Evolutionary conservation across 2,329 filamentous ascomycete genomes (phyloP).

Genomic region (Coniella lustricola): DNA sequence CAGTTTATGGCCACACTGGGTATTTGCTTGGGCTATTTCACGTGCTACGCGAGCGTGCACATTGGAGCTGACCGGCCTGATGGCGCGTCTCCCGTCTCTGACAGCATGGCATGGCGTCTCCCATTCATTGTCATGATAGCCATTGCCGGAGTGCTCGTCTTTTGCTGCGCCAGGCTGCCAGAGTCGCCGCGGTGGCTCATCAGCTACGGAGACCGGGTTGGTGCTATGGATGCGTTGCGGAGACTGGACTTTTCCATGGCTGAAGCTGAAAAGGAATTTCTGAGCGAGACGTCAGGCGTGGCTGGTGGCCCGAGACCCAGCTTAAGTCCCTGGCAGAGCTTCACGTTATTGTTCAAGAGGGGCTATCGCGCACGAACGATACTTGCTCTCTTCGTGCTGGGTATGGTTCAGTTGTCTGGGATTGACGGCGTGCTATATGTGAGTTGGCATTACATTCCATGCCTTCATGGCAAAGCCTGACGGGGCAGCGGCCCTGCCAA

Average conservation of each 20-base stretch:
- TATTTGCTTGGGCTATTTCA: constrained; percentile 50
- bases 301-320: constrained; percentile 23
- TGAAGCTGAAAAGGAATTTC: constrained; percentile 42
- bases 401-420: constrained; percentile 52
- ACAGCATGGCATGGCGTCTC: constrained; percentile 47
- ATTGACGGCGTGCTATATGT: constrained; percentile 58
- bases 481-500: too few relatives aligned
- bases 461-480: too few relatives aligned
- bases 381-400: constrained; percentile 50
- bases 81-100: constrained; percentile 13
- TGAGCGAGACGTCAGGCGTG: constrained; percentile 15
- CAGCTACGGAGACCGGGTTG: constrained; percentile 35
- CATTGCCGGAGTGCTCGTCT: constrained; percentile 32
- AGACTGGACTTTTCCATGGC: constrained; percentile 35
- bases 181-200: constrained; percentile 54
- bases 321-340: constrained; percentile 26
- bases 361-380: constrained; percentile 40
- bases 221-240: constrained; percentile 37
- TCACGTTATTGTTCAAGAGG: constrained; percentile 28
- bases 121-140: constrained; percentile 44
- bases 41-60: constrained; percentile 47
- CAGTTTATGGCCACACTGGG: constrained; percentile 46
- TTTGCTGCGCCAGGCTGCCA: constrained; percentile 36
- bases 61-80: constrained; percentile 23
- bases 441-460: constrained; percentile 19